Conservation (phyloP, 1,139 yeast species). For the Wickerhamomyces sp. region DNA sequence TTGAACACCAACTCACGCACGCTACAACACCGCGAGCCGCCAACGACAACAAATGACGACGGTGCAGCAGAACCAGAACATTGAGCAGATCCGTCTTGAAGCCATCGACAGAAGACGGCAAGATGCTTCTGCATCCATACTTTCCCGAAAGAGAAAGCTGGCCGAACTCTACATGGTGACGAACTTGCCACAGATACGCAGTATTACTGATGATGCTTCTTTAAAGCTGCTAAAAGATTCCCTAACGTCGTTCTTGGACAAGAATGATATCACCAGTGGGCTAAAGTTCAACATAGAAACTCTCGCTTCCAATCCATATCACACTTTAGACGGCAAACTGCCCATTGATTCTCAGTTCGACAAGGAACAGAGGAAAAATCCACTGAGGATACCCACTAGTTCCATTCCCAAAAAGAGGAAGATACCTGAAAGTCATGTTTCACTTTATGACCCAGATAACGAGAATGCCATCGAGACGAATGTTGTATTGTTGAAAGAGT, state of each 20-base stretch:
- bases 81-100: constrained; percentile 40
- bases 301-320: neutral
- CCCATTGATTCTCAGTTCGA: neutral
- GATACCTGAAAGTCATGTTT: constrained; percentile 18
- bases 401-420: constrained; percentile 16
- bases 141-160: constrained; percentile 44
- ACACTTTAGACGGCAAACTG: neutral
- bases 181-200: constrained; percentile 24
- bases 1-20: neutral
- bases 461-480: constrained; percentile 34
- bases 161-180: constrained; percentile 53
- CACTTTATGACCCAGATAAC: constrained; percentile 25
- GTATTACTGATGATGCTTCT: constrained; percentile 21
- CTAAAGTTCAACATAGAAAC: constrained; percentile 16
- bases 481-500: constrained; percentile 40
- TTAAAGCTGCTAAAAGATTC: constrained; percentile 33
- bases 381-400: constrained; percentile 7
- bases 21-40: neutral
- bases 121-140: constrained; percentile 33
- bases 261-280: constrained; percentile 39
- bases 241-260: constrained; percentile 37
- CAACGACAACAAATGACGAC: constrained; percentile 8
- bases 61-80: too few species aligned
- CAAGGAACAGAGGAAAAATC: neutral
- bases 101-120: constrained; percentile 39